Percentiles rank a stretch among this genome's conserved stretches.
These are phyloP conservation scores for Nepenthes mirabilis DNA, from an alignment of 148 eudicot species.

Conservation along the genomic window DNA sequence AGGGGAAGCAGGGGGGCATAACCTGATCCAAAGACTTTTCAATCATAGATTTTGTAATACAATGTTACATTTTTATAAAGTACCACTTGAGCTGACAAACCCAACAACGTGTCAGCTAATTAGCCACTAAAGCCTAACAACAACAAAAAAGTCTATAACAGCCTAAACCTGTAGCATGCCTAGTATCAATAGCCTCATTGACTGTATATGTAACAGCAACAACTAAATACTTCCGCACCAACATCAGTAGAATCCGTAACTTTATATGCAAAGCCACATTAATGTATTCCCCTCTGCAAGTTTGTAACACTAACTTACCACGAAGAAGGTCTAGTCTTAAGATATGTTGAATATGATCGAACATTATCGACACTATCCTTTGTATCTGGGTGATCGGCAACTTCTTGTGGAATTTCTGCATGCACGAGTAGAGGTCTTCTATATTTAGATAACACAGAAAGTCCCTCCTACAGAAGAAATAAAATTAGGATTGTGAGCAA, in stretches of 20 bases:
- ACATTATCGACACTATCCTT: conserved; percentile 25
- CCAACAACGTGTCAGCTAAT: too few relatives aligned
- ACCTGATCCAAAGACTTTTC: too few relatives aligned
- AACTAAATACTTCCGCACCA: too few relatives aligned
- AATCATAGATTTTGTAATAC: too few relatives aligned
- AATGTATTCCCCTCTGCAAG: neutral
- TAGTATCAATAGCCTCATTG: too few relatives aligned
- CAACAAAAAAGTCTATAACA: neutral
- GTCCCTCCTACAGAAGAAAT: conserved; percentile 45
- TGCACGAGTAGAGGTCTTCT: conserved; percentile 90
- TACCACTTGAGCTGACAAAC: too few relatives aligned
- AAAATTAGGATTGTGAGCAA: neutral
- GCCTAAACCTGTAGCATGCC: too few relatives aligned
- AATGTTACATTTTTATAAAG: too few relatives aligned
- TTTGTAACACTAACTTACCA: conserved; percentile 26
- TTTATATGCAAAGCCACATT: neutral
- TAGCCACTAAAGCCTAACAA: too few relatives aligned
- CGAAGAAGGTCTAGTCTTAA: conserved; percentile 82
- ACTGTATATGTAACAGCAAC: too few relatives aligned
- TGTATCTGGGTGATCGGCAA: conserved; percentile 17
- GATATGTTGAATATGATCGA: conserved; percentile 67
- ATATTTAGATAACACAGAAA: conserved; percentile 65
- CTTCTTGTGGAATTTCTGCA: conserved; percentile 60
- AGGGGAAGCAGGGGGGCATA: too few relatives aligned
- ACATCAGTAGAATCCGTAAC: neutral